phyloP scores from a whole-genome alignment of 2,329 filamentous ascomycete genomes.

The Ophiognomonia clavigignenti-juglandacearum region DNA sequence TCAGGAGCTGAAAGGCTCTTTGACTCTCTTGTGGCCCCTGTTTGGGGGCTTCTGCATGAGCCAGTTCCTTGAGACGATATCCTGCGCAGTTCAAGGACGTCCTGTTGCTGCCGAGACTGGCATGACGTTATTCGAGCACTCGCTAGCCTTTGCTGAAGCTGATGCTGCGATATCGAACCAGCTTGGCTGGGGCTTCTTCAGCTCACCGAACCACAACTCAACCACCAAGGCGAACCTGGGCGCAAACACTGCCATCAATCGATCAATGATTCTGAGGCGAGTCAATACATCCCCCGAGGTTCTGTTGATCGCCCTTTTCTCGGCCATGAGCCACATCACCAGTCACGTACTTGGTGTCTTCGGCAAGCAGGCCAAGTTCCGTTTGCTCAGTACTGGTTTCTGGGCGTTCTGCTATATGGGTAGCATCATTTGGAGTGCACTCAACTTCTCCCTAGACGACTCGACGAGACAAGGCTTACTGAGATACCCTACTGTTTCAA shows the following conservation, averaged over 20 bases:
- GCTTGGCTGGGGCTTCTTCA: slow-evolving; percentile 66
- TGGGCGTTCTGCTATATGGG: slow-evolving; percentile 91
- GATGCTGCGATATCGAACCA: slow-evolving; percentile 82
- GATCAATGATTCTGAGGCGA: slow-evolving; percentile 66
- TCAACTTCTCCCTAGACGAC: slow-evolving; percentile 57
- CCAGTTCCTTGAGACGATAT: slow-evolving; percentile 84
- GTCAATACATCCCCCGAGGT: slow-evolving; percentile 90
- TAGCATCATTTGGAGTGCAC: slow-evolving; percentile 73
- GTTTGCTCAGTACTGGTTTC: slow-evolving; percentile 81
- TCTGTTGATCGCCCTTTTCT: slow-evolving; percentile 80
- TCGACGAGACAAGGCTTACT: slow-evolving; percentile 62
- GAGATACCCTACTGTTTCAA: slow-evolving; percentile 88
- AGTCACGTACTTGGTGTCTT: slow-evolving; percentile 80
- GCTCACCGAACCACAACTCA: slow-evolving; percentile 35
- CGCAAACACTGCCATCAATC: slow-evolving; percentile 46
- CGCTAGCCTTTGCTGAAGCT: slow-evolving; percentile 90
- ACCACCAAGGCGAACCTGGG: slow-evolving; percentile 34
- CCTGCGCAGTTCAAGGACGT: slow-evolving; percentile 81
- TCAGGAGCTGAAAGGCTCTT: slow-evolving; percentile 65
- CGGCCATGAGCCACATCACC: slow-evolving; percentile 79
- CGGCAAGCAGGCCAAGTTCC: slow-evolving; percentile 70
- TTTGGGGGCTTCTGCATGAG: slow-evolving; percentile 68
- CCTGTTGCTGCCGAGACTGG: slow-evolving; percentile 79
- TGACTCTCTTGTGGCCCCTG: slow-evolving; percentile 70
- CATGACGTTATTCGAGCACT: slow-evolving; percentile 96